These are phyloP conservation scores for Xylaria sp. DNA, from an alignment of 2,329 filamentous ascomycete species.

Conservation along the genomic window DNA sequence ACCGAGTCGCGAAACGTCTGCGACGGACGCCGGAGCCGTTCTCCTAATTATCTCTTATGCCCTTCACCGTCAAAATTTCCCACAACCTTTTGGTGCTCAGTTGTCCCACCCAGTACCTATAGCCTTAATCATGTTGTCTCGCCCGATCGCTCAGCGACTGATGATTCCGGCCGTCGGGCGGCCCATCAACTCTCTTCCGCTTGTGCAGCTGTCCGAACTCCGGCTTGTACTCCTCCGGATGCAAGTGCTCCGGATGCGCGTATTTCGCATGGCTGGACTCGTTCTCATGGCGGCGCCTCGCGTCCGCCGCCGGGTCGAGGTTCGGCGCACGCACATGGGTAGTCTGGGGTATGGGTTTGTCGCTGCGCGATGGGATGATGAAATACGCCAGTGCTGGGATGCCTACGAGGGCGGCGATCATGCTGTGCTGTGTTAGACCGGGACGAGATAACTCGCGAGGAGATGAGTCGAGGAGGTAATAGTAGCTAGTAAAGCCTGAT, in stretches of 20 bases:
- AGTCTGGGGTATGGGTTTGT: neutral
- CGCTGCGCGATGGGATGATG: slow-evolving; percentile 19
- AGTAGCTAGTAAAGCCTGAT: neutral
- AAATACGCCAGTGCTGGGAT: slow-evolving; percentile 35
- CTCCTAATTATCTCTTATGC: neutral
- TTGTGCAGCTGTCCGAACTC: slow-evolving; percentile 36
- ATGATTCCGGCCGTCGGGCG: slow-evolving; percentile 38
- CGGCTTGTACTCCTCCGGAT: slow-evolving; percentile 37
- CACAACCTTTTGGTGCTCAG: neutral
- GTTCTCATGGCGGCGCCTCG: slow-evolving; percentile 17
- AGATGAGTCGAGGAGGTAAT: neutral
- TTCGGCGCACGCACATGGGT: slow-evolving; percentile 5
- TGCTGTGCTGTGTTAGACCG: slow-evolving; percentile 14
- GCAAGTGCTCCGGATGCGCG: slow-evolving; percentile 36
- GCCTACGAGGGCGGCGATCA: slow-evolving; percentile 31
- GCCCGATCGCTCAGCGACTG: slow-evolving; percentile 31
- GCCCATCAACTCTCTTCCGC: slow-evolving; percentile 36
- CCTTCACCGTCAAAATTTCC: too few relatives aligned
- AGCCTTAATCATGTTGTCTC: slow-evolving; percentile 9
- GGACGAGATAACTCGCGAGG: neutral
- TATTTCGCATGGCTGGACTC: slow-evolving; percentile 21
- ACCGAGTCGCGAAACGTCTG: too few relatives aligned
- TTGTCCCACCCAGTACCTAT: neutral
- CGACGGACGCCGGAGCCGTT: neutral
- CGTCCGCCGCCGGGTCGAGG: slow-evolving; percentile 34